Conservation (phyloP, 2,329 filamentous ascomycete genomes). For the Annulohypoxylon truncatum region DNA sequence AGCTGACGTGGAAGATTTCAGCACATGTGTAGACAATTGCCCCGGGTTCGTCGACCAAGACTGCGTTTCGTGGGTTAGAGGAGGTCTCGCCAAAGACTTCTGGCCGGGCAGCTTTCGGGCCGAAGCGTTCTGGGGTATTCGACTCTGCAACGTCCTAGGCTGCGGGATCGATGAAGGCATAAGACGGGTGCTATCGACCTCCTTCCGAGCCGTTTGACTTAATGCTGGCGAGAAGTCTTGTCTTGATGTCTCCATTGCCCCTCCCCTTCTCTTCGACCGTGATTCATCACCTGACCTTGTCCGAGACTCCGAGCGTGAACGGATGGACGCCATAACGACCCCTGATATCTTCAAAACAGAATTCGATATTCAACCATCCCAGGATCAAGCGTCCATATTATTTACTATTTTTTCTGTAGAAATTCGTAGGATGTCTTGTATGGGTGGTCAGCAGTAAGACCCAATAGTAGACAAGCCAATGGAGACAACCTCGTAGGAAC, state of each 20-base stretch:
- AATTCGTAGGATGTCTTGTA: constrained; percentile 20
- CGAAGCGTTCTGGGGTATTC: constrained; percentile 53
- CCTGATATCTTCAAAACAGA: constrained; percentile 36
- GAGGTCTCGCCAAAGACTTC: constrained; percentile 48
- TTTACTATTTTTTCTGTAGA: constrained; percentile 20
- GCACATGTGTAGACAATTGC: constrained; percentile 47
- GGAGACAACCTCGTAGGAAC: constrained; percentile 36
- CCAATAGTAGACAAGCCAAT: constrained; percentile 17
- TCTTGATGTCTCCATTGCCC: constrained; percentile 45
- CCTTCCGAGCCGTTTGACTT: constrained; percentile 46
- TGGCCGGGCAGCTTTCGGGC: constrained; percentile 40
- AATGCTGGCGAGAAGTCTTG: constrained; percentile 44
- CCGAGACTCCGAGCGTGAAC: constrained; percentile 44
- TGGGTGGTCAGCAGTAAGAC: constrained; percentile 34
- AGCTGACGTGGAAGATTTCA: constrained; percentile 53
- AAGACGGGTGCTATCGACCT: constrained; percentile 39
- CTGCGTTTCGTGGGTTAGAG: constrained; percentile 57
- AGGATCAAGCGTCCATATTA: constrained; percentile 42
- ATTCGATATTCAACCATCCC: constrained; percentile 42
- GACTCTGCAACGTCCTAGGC: constrained; percentile 48
- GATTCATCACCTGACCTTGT: constrained; percentile 44
- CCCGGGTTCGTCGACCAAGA: constrained; percentile 56
- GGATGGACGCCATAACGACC: constrained; percentile 51
- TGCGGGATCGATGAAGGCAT: constrained; percentile 40
- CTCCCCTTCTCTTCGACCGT: constrained; percentile 45